Percentiles rank a stretch among this genome's conserved stretches.
Evolutionary conservation across 2,329 filamentous ascomycete species (phyloP).

Genomic region (Apiospora malaysiana): DNA sequence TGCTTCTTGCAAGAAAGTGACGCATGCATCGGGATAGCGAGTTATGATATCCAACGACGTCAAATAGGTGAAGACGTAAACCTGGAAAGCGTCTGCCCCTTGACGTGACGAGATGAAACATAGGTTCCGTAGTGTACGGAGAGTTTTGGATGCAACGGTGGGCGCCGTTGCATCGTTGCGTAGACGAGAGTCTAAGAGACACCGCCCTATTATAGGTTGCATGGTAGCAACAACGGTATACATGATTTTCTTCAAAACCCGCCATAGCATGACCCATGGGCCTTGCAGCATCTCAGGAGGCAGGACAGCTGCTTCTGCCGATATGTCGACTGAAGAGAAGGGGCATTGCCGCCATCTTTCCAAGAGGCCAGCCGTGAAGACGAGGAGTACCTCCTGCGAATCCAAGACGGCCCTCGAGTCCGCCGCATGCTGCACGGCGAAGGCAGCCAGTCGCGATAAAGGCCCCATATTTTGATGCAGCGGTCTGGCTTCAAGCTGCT

Average conservation of each 20-base stretch:
- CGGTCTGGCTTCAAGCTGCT: slow-evolving; percentile 63
- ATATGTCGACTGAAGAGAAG: slow-evolving; percentile 73
- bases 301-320: slow-evolving; percentile 68
- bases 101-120: slow-evolving; percentile 82
- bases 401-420: slow-evolving; percentile 53
- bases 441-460: slow-evolving; percentile 68
- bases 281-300: slow-evolving; percentile 68
- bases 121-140: slow-evolving; percentile 77
- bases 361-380: slow-evolving; percentile 69
- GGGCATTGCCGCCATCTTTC: slow-evolving; percentile 78
- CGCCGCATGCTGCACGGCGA: slow-evolving; percentile 63
- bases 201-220: slow-evolving; percentile 74
- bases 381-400: slow-evolving; percentile 66
- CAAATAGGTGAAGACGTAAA: slow-evolving; percentile 84
- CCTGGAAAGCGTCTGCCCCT: slow-evolving; percentile 76
- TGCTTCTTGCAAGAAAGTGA: slow-evolving; percentile 70
- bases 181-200: slow-evolving; percentile 57
- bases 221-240: slow-evolving; percentile 78
- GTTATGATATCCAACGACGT: slow-evolving; percentile 82
- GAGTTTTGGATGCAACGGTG: slow-evolving; percentile 70
- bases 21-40: slow-evolving; percentile 69
- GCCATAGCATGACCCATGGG: slow-evolving; percentile 77
- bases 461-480: slow-evolving; percentile 72
- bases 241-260: slow-evolving; percentile 74
- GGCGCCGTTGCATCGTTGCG: slow-evolving; percentile 58